Conservation (phyloP, 495 filamentous ascomycete genomes). For the Daldinia concentrica region DNA sequence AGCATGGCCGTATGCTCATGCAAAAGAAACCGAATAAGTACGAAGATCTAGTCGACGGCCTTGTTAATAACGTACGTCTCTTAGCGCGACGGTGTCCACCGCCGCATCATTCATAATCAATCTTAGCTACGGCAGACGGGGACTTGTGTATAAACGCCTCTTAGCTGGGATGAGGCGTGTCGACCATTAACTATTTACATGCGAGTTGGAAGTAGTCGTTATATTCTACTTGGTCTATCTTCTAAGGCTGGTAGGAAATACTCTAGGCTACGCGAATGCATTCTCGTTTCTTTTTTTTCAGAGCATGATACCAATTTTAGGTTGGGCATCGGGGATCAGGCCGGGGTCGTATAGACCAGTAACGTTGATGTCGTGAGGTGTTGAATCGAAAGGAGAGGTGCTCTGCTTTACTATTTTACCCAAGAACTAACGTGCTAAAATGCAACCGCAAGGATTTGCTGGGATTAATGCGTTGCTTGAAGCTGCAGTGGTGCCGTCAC, state of each 20-base stretch:
- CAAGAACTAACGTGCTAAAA: neutral
- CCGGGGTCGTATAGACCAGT: constrained; percentile 3
- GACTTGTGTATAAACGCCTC: neutral
- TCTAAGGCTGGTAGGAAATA: neutral
- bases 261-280: neutral
- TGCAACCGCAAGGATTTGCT: neutral
- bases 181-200: neutral
- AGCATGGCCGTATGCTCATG: constrained; percentile 71
- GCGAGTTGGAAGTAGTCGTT: neutral
- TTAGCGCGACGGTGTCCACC: constrained; percentile 60
- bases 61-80: constrained; percentile 83
- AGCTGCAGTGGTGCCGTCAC: neutral
- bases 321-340: constrained; percentile 14
- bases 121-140: neutral
- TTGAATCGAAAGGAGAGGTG: constrained; percentile 19
- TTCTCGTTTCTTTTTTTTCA: constrained; percentile 1
- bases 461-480: neutral
- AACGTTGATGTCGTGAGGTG: constrained; percentile 14
- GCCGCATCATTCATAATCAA: neutral
- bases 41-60: constrained; percentile 77
- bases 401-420: constrained; percentile 9
- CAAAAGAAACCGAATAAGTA: constrained; percentile 71
- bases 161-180: neutral
- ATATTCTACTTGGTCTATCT: neutral
- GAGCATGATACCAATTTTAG: constrained; percentile 38